Evolutionary conservation across 805 yeast species (phyloP), one percentile per base, ranked within the genome.

Genomic region (Candida chilensis): DNA sequence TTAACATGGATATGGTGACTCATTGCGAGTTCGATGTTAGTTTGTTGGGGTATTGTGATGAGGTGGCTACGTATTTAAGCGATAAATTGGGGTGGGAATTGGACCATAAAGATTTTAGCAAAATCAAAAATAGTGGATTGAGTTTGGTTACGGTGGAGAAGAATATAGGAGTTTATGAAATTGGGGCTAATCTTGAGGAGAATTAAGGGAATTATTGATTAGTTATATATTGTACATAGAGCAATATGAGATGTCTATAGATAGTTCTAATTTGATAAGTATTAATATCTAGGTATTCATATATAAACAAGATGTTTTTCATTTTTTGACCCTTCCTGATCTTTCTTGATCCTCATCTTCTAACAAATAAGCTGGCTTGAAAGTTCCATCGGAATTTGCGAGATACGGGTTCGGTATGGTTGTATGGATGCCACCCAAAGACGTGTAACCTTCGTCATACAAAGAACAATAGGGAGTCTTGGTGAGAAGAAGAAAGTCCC

Each of bases 371-470:
- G 83, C 81, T 1, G 80, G 81, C 32, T 46, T 41, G 36, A 58
- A 72, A 16, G 42, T 39, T 5, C 47, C 50, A 4, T 31, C 30
- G 16, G 37, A 33, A 27, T 50, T 30, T 14, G 32, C 34, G 27
- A 82, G 50, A 32, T 57, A 63, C 9, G 94, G 95, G 48, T 92
- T 92, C 20, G 71, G 74, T 2, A 67, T 43, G 0, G 98, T 90
- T 26, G 74, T 70, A 32, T 69, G 57, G 1, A 74, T 57, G 0
- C 95, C 92, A 3, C 98, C 98, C 13, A 92, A 54, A 1, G 95
- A 84, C 1, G 98, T 88, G 46, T 80, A 92, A 0, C 98, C 98
- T 21, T 41, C 33, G 40, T 82, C 94, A 45, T 92, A 92, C 33
- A 92, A 56, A 2, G 48, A 42, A 49, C 97, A 90, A 49, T 90